Conservation (phyloP, 1,139 yeast genomes). For the Zygotorulaspora mrakii region DNA sequence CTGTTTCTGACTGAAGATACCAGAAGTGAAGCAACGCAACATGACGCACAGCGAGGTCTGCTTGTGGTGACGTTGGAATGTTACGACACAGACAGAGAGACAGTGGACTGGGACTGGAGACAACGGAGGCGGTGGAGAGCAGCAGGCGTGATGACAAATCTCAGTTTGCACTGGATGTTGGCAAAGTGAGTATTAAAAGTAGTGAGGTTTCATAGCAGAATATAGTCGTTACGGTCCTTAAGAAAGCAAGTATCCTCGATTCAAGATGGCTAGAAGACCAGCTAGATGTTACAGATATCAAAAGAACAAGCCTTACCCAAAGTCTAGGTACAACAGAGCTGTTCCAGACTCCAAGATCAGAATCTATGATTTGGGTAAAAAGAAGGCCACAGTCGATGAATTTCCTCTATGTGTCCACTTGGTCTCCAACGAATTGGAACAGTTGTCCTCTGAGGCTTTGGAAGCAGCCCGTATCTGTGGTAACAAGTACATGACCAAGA, state of each 20-base stretch:
- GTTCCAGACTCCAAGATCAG: conserved; percentile 99
- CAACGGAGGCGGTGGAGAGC: too few species aligned
- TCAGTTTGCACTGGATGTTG: neutral
- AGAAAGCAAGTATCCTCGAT: conserved; percentile 11
- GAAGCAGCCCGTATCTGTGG: conserved; percentile 99
- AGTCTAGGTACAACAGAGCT: conserved; percentile 99
- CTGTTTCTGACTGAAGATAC: too few species aligned
- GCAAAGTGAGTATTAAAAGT: neutral
- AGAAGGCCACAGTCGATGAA: conserved; percentile 99
- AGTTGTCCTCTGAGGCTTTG: conserved; percentile 98
- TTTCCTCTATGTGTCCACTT: conserved; percentile 99
- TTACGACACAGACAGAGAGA: too few species aligned
- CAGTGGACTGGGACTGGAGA: too few species aligned
- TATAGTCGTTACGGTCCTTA: neutral
- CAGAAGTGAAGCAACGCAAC: too few species aligned
- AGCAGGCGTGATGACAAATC: conserved; percentile 1
- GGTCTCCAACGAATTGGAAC: conserved; percentile 98
- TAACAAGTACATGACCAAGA: conserved; percentile 97
- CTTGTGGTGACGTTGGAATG: too few species aligned
- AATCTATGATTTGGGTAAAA: conserved; percentile 98
- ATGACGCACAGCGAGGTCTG: too few species aligned
- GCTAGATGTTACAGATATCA: conserved; percentile 99
- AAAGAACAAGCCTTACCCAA: conserved; percentile 99
- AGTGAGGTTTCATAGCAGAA: neutral
- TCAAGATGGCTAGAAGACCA: conserved; percentile 99